phyloP scores from a whole-genome alignment of 805 yeast species.

The Starmerella ratchasimensis region DNA sequence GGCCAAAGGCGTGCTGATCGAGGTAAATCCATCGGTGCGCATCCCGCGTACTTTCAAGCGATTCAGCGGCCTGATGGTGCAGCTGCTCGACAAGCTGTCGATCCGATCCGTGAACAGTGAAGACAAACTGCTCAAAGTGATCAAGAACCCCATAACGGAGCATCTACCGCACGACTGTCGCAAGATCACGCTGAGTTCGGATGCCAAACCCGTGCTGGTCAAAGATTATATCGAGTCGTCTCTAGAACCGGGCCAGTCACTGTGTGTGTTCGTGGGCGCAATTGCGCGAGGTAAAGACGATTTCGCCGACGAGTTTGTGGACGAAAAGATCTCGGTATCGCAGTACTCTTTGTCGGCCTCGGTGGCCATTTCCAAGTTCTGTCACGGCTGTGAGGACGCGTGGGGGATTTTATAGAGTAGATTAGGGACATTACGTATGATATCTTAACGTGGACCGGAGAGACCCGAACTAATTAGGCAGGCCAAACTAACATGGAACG shows the following conservation, averaged over 20 bases:
- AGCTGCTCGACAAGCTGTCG: slow-evolving; percentile 77
- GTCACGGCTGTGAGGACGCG: slow-evolving; percentile 97
- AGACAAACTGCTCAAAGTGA: slow-evolving; percentile 83
- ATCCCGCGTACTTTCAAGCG: slow-evolving; percentile 97
- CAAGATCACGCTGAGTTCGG: slow-evolving; percentile 81
- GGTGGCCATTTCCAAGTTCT: slow-evolving; percentile 94
- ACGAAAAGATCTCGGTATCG: slow-evolving; percentile 90
- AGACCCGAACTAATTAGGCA: too few species aligned
- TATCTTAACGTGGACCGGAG: too few species aligned
- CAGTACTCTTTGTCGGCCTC: slow-evolving; percentile 94
- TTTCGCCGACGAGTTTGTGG: slow-evolving; percentile 93
- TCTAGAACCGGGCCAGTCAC: slow-evolving; percentile 76
- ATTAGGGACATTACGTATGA: too few species aligned
- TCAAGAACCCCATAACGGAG: slow-evolving; percentile 93
- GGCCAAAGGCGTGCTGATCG: slow-evolving; percentile 84
- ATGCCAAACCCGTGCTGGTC: slow-evolving; percentile 75
- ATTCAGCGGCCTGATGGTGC: slow-evolving; percentile 96
- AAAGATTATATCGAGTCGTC: slow-evolving; percentile 66
- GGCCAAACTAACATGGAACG: neutral
- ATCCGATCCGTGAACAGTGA: slow-evolving; percentile 92
- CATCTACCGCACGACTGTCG: slow-evolving; percentile 94
- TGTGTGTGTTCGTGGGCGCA: slow-evolving; percentile 97
- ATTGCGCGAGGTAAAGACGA: slow-evolving; percentile 98
- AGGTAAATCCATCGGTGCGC: slow-evolving; percentile 90
- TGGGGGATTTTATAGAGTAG: slow-evolving; percentile 70